Evolutionary conservation across 805 yeast genomes (phyloP), one percentile per base, ranked within the genome.

Genomic region (Nakazawaea sp.): DNA sequence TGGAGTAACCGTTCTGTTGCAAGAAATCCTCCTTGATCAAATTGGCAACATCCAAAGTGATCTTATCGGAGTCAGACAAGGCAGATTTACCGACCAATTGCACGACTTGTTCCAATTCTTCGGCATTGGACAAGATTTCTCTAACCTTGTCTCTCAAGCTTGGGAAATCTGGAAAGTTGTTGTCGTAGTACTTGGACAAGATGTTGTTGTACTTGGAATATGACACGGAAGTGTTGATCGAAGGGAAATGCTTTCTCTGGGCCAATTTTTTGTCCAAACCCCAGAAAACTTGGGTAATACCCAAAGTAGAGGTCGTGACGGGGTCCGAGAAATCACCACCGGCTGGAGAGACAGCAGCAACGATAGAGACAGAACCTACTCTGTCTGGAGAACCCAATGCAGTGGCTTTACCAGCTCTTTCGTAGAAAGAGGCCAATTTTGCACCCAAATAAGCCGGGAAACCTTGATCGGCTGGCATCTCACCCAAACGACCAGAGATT

Each of bases 301-400:
- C 97, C 56, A 92, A 77, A 25, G 99, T 92, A 6, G 98, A 78
- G 16, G 97, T 90, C 19, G 99, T 92, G 51, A 92, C 99, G 31
- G 99, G 99, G 69, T 92, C 99, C 18, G 97, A 90, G 81, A 92
- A 90, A 72, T 92, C 99, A 81, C 99, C 99, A 79, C 99, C 99
- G 40, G 98, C 97, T 50, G 99, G 99, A 4, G 97, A 92, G 28
- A 92, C 99, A 50, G 99, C 99, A 43, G 98, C 99, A 55, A 92
- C 92, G 64, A 92, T 92, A n/a, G 98, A 92, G 46, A 92, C 99
- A 21, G 98, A 90, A 45, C 98, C 99, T 49, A 75, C 58, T 72
- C 99, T 88, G 51, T 85, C 84, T 46, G 99, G 99, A 42, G 95
- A 86, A 56, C 99, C 99, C 43, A 92, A 72, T 3, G 96, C 90